These are phyloP conservation scores for Acer campestre DNA, from an alignment of 345 rosid genomes.

Conservation along the genomic window DNA sequence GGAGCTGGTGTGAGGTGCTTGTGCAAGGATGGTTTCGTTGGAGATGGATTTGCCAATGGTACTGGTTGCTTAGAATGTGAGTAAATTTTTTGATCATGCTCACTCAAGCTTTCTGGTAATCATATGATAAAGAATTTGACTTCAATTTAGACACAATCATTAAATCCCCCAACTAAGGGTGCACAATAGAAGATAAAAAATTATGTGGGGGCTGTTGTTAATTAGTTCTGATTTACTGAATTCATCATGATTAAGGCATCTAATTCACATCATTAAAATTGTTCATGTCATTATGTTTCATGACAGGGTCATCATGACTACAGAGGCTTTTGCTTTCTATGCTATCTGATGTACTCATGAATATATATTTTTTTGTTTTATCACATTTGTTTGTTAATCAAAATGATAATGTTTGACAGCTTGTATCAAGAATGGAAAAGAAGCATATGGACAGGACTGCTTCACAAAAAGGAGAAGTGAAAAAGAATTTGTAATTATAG, in stretches of 20 bases:
- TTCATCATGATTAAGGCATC: slow-evolving; percentile 8
- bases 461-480: slow-evolving; percentile 35
- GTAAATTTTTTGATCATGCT: slow-evolving; percentile 13
- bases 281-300: background rate
- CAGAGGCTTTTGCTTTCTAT: slow-evolving; percentile 4
- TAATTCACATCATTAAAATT: slow-evolving; percentile 2
- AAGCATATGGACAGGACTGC: slow-evolving; percentile 51
- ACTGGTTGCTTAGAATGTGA: slow-evolving; percentile 69
- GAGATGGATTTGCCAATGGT: slow-evolving; percentile 73
- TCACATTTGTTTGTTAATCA: slow-evolving; percentile 6
- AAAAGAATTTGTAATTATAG: slow-evolving; percentile 52
- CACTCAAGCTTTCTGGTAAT: background rate
- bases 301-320: background rate
- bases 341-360: background rate
- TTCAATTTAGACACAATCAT: background rate
- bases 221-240: slow-evolving; percentile 6
- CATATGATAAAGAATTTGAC: slow-evolving; percentile 1
- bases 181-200: background rate
- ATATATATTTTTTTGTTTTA: background rate
- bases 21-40: slow-evolving; percentile 69
- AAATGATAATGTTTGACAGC: slow-evolving; percentile 38
- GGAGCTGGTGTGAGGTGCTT: slow-evolving; percentile 62
- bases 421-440: slow-evolving; percentile 60
- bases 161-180: background rate
- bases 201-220: background rate